Conservation (phyloP, 768 basidiomycete species). For the Tulasnella sp. region DNA sequence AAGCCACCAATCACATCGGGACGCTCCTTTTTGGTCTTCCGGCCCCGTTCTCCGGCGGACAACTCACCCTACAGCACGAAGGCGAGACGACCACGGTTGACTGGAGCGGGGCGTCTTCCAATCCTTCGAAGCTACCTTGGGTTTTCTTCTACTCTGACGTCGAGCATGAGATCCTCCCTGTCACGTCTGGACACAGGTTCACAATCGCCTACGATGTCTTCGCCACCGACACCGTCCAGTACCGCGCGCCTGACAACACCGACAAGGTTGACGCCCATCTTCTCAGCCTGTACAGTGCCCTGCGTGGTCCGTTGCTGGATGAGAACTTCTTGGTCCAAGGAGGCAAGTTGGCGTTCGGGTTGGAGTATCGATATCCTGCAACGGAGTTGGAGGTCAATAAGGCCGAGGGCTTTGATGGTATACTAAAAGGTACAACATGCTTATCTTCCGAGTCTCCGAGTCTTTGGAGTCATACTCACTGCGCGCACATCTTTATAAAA, state of each 20-base stretch:
- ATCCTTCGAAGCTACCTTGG: constrained; percentile 27
- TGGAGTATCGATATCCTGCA: constrained; percentile 1
- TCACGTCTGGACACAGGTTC: constrained; percentile 33
- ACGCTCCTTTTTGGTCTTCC: constrained; percentile 42
- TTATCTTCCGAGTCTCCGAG: too few relatives aligned
- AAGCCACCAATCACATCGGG: constrained; percentile 35
- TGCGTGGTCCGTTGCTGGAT: background rate
- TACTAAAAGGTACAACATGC: background rate
- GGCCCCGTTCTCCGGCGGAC: constrained; percentile 35
- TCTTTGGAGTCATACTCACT: too few relatives aligned
- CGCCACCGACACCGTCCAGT: background rate
- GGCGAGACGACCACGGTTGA: background rate
- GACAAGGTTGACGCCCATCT: background rate
- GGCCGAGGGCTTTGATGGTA: background rate
- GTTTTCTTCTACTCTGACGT: constrained; percentile 35
- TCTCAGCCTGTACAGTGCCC: background rate
- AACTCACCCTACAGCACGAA: constrained; percentile 31
- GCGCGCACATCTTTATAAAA: too few relatives aligned
- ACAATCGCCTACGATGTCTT: constrained; percentile 29
- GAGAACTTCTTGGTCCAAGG: constrained; percentile 5
- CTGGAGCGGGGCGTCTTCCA: background rate
- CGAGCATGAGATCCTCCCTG: constrained; percentile 34
- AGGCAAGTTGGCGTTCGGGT: constrained; percentile 8
- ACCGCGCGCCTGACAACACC: background rate
- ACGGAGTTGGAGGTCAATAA: background rate